Evolutionary conservation across 768 basidiomycete genomes (phyloP).

Genomic region (Lentinula boryana): DNA sequence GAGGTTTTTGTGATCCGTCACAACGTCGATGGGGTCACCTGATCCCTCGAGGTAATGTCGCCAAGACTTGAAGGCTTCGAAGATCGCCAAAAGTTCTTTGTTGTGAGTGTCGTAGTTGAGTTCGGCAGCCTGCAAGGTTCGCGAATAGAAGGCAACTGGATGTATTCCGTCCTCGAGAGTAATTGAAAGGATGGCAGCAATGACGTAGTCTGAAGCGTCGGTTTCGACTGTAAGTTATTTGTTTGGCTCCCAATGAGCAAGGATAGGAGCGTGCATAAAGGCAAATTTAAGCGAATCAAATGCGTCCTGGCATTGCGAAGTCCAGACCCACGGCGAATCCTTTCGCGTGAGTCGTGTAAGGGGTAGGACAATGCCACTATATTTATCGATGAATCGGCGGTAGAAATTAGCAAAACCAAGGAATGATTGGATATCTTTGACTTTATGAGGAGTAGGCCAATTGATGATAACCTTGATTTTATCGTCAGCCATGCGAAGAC

Average conservation of each 20-base stretch:
- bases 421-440: too few relatives aligned
- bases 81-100: background rate
- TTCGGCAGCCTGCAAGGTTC: slow-evolving; percentile 1
- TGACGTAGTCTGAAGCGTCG: slow-evolving; percentile 24
- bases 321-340: slow-evolving; percentile 20
- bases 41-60: too few relatives aligned
- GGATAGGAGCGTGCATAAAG: slow-evolving; percentile 20
- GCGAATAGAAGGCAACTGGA: slow-evolving; percentile 27
- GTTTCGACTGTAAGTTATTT: slow-evolving; percentile 20
- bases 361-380: slow-evolving; percentile 20
- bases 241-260: slow-evolving; percentile 8
- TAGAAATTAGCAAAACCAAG: too few relatives aligned
- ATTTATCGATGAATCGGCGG: slow-evolving; percentile 24
- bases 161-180: slow-evolving; percentile 35
- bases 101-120: background rate
- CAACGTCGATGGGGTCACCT: too few relatives aligned
- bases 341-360: slow-evolving; percentile 23
- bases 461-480: too few relatives aligned
- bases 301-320: slow-evolving; percentile 9
- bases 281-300: slow-evolving; percentile 23
- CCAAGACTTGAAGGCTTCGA: too few relatives aligned
- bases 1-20: too few relatives aligned
- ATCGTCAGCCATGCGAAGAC: too few relatives aligned
- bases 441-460: too few relatives aligned
- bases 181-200: slow-evolving; percentile 27